phyloP scores from a whole-genome alignment of 176 grass and related monocot species.

The Carex myosuroides region DNA sequence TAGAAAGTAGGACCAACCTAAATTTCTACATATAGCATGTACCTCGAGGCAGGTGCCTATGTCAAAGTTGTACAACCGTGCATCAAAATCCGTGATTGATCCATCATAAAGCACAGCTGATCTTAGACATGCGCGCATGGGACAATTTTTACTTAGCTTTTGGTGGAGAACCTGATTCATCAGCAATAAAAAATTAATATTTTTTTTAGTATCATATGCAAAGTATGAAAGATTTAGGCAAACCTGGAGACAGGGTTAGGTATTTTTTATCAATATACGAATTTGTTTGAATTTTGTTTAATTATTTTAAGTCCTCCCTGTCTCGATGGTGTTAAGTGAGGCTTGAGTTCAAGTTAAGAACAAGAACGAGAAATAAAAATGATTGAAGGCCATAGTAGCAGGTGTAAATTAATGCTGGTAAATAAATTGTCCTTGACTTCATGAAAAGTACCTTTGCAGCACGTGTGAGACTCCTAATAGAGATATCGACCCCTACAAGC shows the following conservation, averaged over 20 bases:
- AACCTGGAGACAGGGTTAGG: neutral
- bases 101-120: slow-evolving; percentile 62
- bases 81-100: slow-evolving; percentile 74
- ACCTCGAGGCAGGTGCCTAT: slow-evolving; percentile 92
- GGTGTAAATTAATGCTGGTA: neutral
- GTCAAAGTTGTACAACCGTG: slow-evolving; percentile 67
- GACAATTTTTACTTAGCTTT: slow-evolving; percentile 53
- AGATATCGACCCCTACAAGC: slow-evolving; percentile 87
- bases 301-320: neutral
- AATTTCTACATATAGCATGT: neutral
- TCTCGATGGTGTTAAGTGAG: neutral
- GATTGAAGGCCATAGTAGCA: neutral
- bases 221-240: neutral
- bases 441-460: slow-evolving; percentile 63
- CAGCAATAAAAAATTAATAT: neutral
- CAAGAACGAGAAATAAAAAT: neutral
- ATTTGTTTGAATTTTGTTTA: neutral
- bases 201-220: neutral
- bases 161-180: slow-evolving; percentile 58
- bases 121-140: slow-evolving; percentile 35
- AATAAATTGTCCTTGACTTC: neutral
- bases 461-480: slow-evolving; percentile 56
- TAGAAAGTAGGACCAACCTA: neutral
- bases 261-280: neutral
- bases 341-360: neutral